Evolutionary conservation across 176 grass and related monocot species (phyloP), one percentile per base, ranked within the genome.

Genomic region (Avena atlantica): DNA sequence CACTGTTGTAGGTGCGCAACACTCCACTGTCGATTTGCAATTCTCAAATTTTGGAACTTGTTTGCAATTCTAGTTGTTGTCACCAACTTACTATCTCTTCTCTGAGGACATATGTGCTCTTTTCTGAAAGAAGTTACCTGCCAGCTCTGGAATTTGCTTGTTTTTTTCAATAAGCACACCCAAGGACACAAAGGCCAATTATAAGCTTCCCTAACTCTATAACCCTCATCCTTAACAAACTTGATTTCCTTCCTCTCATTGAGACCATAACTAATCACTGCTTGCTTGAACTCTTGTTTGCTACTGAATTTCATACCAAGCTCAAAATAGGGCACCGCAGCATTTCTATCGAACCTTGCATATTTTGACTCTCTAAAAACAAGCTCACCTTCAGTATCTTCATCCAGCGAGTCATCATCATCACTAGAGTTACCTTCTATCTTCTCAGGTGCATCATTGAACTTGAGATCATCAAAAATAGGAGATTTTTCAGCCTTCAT

Each of bases 181-280:
- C 63, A 66, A 31, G 63, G 63, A 66, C 25, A 66, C 11, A 31
- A 29, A 66, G 63, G 63, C 63, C 63, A 66, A 66, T 25, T 66
- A 66, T 23, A 66, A 66, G 2, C n/a, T 66, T 12, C 63, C 63
- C 63, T 29, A 14, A 11, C 63, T 66, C 63, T 66, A 12, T 66
- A 24, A 31, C 63, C 63, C 12, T 66, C 63, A 23, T 66, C 63
- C 63, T 66, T 66, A 13, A 31, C 12, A 66, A 66, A 66, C 25
- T 29, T 66, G 5, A 31, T 31, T 31, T 66, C 63, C 15, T 65
- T 66, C 25, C 13, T 66, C 13, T 34, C 63, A 14, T 15, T 12
- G 15, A 66, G 63, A 66, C 63, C 62, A 15, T 66, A 66, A 15
- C 31, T 31, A 3, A 66, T 66, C 14, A 66, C 31, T 24, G 62